phyloP scores from a whole-genome alignment of 441 rosid species.

The Codiaeum variegatum region DNA sequence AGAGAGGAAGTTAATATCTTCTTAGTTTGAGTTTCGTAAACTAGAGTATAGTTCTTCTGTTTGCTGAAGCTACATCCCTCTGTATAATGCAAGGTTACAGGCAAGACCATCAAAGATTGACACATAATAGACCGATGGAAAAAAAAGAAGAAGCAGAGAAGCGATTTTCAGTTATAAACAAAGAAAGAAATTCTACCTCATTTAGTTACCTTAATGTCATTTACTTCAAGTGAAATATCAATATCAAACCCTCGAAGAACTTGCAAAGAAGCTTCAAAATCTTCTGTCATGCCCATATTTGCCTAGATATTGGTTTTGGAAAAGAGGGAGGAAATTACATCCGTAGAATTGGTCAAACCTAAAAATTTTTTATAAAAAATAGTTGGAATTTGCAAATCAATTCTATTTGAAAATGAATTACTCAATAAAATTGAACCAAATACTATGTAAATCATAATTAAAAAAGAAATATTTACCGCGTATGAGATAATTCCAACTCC shows the following conservation, averaged over 20 bases:
- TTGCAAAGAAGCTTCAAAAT: constrained; percentile 89
- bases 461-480: constrained; percentile 47
- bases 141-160: background rate
- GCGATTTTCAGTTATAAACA: constrained; percentile 2
- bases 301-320: constrained; percentile 44
- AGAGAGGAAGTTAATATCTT: constrained; percentile 81
- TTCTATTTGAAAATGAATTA: too few relatives aligned
- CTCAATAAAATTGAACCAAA: too few relatives aligned
- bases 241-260: constrained; percentile 82
- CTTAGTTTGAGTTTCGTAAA: constrained; percentile 73
- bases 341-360: too few relatives aligned
- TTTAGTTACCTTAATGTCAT: constrained; percentile 77
- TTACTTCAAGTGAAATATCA: constrained; percentile 76
- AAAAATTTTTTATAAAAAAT: too few relatives aligned
- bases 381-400: too few relatives aligned
- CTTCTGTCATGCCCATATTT: constrained; percentile 88
- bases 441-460: too few relatives aligned
- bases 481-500: constrained; percentile 95
- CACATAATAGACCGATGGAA: background rate
- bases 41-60: constrained; percentile 55
- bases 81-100: constrained; percentile 26
- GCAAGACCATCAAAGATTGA: constrained; percentile 12
- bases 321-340: background rate
- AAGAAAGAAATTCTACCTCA: constrained; percentile 10
- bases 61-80: constrained; percentile 69